phyloP scores from a whole-genome alignment of 306 rosid genomes.

The Ceratonia siliqua region DNA sequence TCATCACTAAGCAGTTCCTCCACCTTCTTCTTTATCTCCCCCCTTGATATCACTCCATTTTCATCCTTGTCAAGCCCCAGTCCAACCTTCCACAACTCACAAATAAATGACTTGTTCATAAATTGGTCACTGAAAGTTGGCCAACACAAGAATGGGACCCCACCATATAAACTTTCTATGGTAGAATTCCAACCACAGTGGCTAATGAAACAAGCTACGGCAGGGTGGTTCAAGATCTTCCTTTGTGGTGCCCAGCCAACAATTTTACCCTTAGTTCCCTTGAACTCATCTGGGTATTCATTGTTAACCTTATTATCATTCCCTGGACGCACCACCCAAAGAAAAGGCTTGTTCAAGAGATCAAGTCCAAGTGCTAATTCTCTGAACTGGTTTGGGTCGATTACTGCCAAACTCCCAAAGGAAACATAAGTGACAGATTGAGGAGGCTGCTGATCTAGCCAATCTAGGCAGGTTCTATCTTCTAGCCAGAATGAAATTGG shows the following conservation, averaged over 20 bases:
- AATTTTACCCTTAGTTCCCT: slow-evolving; percentile 40
- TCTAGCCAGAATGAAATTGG: slow-evolving; percentile 25
- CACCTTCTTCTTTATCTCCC: slow-evolving; percentile 52
- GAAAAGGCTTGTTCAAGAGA: slow-evolving; percentile 29
- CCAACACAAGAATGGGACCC: slow-evolving; percentile 63
- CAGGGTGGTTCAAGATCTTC: slow-evolving; percentile 38
- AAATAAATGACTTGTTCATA: slow-evolving; percentile 43
- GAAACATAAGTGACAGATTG: slow-evolving; percentile 44
- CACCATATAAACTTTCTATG: slow-evolving; percentile 49
- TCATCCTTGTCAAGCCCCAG: slow-evolving; percentile 42
- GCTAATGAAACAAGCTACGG: slow-evolving; percentile 48
- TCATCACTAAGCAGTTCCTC: slow-evolving; percentile 41
- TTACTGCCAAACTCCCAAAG: slow-evolving; percentile 39
- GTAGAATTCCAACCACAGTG: slow-evolving; percentile 74
- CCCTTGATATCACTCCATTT: slow-evolving; percentile 37
- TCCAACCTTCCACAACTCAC: slow-evolving; percentile 64
- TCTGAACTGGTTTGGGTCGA: slow-evolving; percentile 33
- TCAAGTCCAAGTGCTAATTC: slow-evolving; percentile 45
- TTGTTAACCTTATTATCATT: not conserved
- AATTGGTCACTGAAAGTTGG: slow-evolving; percentile 55
- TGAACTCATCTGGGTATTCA: slow-evolving; percentile 35
- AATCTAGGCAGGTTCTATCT: slow-evolving; percentile 36
- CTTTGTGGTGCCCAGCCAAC: slow-evolving; percentile 61
- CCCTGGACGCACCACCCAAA: no score
- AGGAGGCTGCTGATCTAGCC: slow-evolving; percentile 40